Percentiles rank a stretch among this genome's conserved stretches.
These are phyloP conservation scores for Mychonastes homosphaera DNA, from an alignment of 139 green algal species.

Conservation along the genomic window DNA sequence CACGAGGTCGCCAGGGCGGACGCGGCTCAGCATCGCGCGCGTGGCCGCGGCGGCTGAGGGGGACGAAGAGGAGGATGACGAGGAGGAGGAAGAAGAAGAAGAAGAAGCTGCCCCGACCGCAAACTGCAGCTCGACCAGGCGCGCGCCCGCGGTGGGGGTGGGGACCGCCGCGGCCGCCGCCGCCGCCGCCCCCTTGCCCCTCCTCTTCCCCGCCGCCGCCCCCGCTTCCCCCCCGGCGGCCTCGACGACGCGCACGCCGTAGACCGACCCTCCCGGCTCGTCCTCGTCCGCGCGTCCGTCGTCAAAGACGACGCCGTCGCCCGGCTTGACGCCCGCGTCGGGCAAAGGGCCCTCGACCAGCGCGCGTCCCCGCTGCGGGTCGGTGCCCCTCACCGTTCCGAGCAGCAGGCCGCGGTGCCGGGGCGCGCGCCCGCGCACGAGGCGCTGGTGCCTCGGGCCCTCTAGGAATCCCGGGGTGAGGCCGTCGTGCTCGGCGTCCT, in stretches of 20 bases:
- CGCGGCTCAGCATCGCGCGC: not conserved
- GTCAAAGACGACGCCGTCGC: slow-evolving; percentile 75
- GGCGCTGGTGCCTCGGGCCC: slow-evolving; percentile 54
- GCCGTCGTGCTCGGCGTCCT: slow-evolving; percentile 56
- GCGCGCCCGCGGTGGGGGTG: not conserved
- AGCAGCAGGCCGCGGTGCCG: slow-evolving; percentile 55
- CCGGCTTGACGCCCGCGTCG: slow-evolving; percentile 35
- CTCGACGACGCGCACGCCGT: not conserved
- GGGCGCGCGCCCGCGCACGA: slow-evolving; percentile 59
- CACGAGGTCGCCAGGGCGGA: slow-evolving; percentile 40
- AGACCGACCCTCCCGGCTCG: slow-evolving; percentile 54
- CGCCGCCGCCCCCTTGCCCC: slow-evolving; percentile 2
- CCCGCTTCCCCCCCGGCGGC: not conserved
- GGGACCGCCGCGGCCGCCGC: not conserved
- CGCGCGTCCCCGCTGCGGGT: slow-evolving; percentile 2
- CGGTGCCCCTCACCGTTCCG: slow-evolving; percentile 25
- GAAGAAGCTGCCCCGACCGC: slow-evolving; percentile 2
- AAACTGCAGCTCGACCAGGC: slow-evolving; percentile 30
- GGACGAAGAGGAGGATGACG: too few species aligned
- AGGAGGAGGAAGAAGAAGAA: not conserved
- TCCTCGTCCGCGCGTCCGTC: slow-evolving; percentile 32
- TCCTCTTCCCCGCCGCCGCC: not conserved
- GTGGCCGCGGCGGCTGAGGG: not conserved
- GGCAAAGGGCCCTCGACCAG: slow-evolving; percentile 20
- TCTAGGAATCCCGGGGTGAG: slow-evolving; percentile 69